Conservation (phyloP, 495 filamentous ascomycete species). For the Paragyromitra xinjiangensis region DNA sequence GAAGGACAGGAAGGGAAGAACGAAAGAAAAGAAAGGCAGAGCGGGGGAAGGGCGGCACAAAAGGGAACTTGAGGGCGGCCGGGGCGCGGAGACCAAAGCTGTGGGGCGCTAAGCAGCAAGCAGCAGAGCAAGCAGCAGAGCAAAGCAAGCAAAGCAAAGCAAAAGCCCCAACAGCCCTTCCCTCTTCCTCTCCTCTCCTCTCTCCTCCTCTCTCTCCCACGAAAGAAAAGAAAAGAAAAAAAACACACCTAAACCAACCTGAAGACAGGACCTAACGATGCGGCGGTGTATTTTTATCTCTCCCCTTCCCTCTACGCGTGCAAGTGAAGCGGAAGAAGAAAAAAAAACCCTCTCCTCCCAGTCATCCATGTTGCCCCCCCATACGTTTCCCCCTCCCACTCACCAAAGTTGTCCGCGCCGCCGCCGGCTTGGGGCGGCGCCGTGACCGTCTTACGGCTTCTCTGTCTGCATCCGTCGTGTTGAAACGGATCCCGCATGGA, state of each 20-base stretch:
- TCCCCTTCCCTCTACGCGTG: too few relatives aligned
- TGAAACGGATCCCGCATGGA: slow-evolving; percentile 27
- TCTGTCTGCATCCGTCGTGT: slow-evolving; percentile 18
- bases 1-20: background rate
- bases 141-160: background rate
- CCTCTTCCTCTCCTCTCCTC: background rate
- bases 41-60: slow-evolving; percentile 43
- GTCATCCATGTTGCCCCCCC: background rate
- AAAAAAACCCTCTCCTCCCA: background rate
- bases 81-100: slow-evolving; percentile 38
- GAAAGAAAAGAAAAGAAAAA: background rate
- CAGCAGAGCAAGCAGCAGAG: background rate
- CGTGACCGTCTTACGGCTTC: slow-evolving; percentile 30
- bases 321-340: too few relatives aligned
- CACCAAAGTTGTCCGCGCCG: slow-evolving; percentile 26
- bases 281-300: background rate
- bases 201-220: too few relatives aligned
- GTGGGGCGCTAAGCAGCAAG: slow-evolving; percentile 32
- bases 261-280: background rate
- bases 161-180: background rate
- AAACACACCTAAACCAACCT: background rate
- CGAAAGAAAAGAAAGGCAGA: slow-evolving; percentile 16
- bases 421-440: slow-evolving; percentile 38
- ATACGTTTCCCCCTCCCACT: background rate
- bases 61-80: slow-evolving; percentile 30